These are phyloP conservation scores for Endotrypanum monterogeii DNA, from an alignment of 208 protist genomes.

Conservation along the genomic window DNA sequence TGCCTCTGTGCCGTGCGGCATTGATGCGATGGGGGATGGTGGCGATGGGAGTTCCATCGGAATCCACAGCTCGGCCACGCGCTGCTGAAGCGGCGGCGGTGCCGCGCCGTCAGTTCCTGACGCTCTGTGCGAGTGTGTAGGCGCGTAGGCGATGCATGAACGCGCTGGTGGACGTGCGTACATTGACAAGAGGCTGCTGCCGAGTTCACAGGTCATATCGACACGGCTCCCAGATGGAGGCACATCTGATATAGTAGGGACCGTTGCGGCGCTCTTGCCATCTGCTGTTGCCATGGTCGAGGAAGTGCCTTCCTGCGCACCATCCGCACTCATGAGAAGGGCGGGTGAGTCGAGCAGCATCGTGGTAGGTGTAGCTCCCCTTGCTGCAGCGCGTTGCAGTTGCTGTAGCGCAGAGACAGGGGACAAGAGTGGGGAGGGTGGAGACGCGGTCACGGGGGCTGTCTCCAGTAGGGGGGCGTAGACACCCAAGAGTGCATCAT, in stretches of 20 bases:
- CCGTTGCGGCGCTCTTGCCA: not conserved
- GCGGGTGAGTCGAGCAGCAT: constrained; percentile 25
- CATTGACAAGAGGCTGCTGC: not conserved
- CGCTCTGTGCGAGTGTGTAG: not conserved
- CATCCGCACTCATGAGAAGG: constrained; percentile 16
- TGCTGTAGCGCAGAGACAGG: not conserved
- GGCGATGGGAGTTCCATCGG: constrained; percentile 12
- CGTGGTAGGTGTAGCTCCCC: not conserved
- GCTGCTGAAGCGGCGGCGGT: constrained; percentile 8
- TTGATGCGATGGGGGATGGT: not conserved
- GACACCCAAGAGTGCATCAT: constrained; percentile 18
- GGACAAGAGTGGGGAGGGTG: not conserved
- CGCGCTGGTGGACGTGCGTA: constrained; percentile 16
- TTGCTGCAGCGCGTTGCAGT: not conserved
- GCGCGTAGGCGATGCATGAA: constrained; percentile 18
- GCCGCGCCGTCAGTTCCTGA: not conserved
- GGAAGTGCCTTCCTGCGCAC: not conserved
- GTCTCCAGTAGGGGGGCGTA: constrained; percentile 7
- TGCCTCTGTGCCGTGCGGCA: constrained; percentile 3
- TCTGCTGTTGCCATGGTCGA: not conserved
- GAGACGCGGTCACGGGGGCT: not conserved
- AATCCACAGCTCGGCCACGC: constrained; percentile 33
- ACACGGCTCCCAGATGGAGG: not conserved
- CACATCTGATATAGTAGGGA: not conserved
- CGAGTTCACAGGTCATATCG: not conserved